Evolutionary conservation across 805 yeast genomes (phyloP).

Genomic region (Spathaspora hagerdaliae): DNA sequence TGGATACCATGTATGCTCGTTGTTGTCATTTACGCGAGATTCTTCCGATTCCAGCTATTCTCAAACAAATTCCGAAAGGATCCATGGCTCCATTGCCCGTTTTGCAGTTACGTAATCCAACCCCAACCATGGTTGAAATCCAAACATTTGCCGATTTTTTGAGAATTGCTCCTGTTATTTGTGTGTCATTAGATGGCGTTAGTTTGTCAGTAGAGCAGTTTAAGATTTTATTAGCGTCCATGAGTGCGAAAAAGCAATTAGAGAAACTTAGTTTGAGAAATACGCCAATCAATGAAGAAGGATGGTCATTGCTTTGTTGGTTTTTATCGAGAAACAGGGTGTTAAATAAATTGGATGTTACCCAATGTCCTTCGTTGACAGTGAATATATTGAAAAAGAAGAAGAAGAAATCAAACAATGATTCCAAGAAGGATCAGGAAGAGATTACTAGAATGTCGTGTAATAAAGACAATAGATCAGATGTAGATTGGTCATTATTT

Average conservation of each 20-base stretch:
- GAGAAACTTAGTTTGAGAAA: slow-evolving; percentile 76
- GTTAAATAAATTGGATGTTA: slow-evolving; percentile 59
- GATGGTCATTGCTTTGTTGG: slow-evolving; percentile 79
- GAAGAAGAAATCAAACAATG: slow-evolving; percentile 15
- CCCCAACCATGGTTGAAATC: slow-evolving; percentile 84
- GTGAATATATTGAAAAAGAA: slow-evolving; percentile 41
- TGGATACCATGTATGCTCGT: slow-evolving; percentile 79
- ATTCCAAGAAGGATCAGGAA: slow-evolving; percentile 19
- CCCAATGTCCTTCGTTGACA: slow-evolving; percentile 56
- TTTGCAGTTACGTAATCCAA: slow-evolving; percentile 76
- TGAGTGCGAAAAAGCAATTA: slow-evolving; percentile 60
- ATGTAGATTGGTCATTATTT: slow-evolving; percentile 79
- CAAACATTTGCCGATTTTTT: slow-evolving; percentile 86
- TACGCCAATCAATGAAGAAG: slow-evolving; percentile 64
- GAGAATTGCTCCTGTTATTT: slow-evolving; percentile 76
- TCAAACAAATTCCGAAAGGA: slow-evolving; percentile 69
- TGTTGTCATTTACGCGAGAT: slow-evolving; percentile 93
- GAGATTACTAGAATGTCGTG: slow-evolving; percentile 39
- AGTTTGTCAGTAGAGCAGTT: slow-evolving; percentile 72
- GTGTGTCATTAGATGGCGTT: slow-evolving; percentile 77
- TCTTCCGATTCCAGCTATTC: slow-evolving; percentile 82
- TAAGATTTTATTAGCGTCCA: slow-evolving; percentile 63
- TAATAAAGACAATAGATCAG: slow-evolving; percentile 56
- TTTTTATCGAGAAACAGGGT: slow-evolving; percentile 62
- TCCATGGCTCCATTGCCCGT: slow-evolving; percentile 70